Conservation (phyloP, 495 filamentous ascomycete species). For the Neurospora hispaniola region DNA sequence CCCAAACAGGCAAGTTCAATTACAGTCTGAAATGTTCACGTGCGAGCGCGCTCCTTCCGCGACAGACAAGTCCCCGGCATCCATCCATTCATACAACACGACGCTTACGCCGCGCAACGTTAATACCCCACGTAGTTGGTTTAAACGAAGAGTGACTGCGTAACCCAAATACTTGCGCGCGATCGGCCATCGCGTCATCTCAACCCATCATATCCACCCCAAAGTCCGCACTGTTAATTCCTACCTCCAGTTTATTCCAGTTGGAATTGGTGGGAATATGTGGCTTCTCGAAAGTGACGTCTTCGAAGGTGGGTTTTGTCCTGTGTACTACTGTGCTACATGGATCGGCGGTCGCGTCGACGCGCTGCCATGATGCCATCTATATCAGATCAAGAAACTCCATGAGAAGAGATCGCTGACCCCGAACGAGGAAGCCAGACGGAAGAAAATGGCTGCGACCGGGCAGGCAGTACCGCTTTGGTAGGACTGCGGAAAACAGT, state of each 20-base stretch:
- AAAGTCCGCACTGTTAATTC: neutral
- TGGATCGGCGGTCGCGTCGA: neutral
- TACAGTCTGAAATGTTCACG: slow-evolving; percentile 5
- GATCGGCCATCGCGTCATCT: neutral
- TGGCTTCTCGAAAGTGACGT: slow-evolving; percentile 50
- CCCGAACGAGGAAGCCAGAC: slow-evolving; percentile 25
- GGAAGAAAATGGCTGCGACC: slow-evolving; percentile 71
- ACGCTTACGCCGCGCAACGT: slow-evolving; percentile 3
- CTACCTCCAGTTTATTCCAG: neutral
- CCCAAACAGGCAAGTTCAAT: neutral
- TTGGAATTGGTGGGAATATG: slow-evolving; percentile 26
- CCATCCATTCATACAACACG: slow-evolving; percentile 3
- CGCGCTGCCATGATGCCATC: neutral
- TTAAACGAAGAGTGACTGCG: neutral
- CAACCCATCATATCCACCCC: neutral
- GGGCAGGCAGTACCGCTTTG: slow-evolving; percentile 72
- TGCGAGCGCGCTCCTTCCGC: slow-evolving; percentile 13
- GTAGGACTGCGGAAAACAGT: slow-evolving; percentile 47
- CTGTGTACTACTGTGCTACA: neutral
- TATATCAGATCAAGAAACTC: neutral
- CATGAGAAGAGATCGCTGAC: neutral
- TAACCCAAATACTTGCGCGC: neutral
- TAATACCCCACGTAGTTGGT: neutral
- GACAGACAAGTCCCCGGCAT: neutral
- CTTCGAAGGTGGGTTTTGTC: slow-evolving; percentile 31